Evolutionary conservation across 768 basidiomycete species (phyloP), one percentile per base, ranked within the genome.

Genomic region (Tephrocybe sp.): DNA sequence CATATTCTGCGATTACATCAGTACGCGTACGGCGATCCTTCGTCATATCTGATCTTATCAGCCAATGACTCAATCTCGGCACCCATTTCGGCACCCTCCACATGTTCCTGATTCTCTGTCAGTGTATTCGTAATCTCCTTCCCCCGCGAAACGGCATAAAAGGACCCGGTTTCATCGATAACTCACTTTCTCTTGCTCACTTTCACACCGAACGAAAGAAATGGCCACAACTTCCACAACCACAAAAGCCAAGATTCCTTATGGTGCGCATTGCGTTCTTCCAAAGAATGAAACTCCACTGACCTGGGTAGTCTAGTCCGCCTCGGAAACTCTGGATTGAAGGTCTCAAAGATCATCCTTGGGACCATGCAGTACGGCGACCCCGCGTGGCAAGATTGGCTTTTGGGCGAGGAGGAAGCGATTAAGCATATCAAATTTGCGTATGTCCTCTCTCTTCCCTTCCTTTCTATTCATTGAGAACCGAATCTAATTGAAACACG

Each of bases 311-410:
- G 3, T 16, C 36, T 50, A 80, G 85, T 67, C 57, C 68, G 71
- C 21, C 58, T 78, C 11, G 76, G 76, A 15, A 72, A 75, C 4
- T 82, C 79, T 0, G 84, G 83, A 2, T 64, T 83, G 35, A 80
- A 86, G 60, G 76, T 87, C 1, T 86, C 84, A 19, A 80, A 75
- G 64, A 72, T 86, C 40, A 84, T 87, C 34, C 69, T 87, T 0
- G 86, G 85, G 1, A 76, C 74, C 32, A 82, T 84, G 83, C 69
- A 71, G n/a, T 85, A 83, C 55, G 83, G 77, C 24, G 60, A 60
- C 11, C 66, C 74, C 12, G 69, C 76, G 9, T 84, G 82, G 78
- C 73, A 79, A 60, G 49, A 58, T 28, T 75, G 76, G 76, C 65
- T 72, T 18, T 57, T 80, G 1, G 64, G 61, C 8, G 78, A 81